Conservation (phyloP, 208 protist species). For the Acanthamoeba divionensis region DNA sequence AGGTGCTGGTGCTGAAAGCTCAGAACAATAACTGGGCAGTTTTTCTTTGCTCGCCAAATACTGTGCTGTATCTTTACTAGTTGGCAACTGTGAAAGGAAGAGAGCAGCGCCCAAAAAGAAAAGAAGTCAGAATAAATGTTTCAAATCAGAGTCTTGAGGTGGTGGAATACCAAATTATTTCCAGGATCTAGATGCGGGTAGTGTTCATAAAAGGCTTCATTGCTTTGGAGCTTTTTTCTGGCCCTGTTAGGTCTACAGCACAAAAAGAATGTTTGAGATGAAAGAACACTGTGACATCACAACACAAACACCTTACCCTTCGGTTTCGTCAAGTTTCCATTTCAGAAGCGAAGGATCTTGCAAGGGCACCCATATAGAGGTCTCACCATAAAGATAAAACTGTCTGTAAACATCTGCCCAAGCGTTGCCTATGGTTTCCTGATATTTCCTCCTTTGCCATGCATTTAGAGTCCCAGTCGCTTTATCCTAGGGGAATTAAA, state of each 20-base stretch:
- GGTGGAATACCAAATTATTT: slow-evolving; percentile 18
- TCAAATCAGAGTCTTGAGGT: no score
- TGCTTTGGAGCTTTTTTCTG: neutral
- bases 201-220: slow-evolving; percentile 2
- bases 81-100: no score
- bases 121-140: no score
- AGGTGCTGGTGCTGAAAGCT: no score
- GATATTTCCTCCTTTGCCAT: slow-evolving; percentile 4
- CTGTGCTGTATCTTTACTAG: no score
- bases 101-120: no score
- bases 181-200: slow-evolving; percentile 34
- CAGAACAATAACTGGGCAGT: no score
- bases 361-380: slow-evolving; percentile 31
- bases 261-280: neutral
- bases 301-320: neutral
- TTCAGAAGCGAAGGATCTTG: neutral
- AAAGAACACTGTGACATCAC: neutral
- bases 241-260: neutral
- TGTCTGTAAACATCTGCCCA: neutral
- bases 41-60: no score
- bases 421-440: neutral
- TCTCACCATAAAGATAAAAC: slow-evolving; percentile 46
- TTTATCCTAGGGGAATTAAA: neutral
- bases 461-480: neutral
- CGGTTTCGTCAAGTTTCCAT: slow-evolving; percentile 49